Evolutionary conservation across 306 rosid genomes (phyloP).

Genomic region (Dalbergia cultrata): DNA sequence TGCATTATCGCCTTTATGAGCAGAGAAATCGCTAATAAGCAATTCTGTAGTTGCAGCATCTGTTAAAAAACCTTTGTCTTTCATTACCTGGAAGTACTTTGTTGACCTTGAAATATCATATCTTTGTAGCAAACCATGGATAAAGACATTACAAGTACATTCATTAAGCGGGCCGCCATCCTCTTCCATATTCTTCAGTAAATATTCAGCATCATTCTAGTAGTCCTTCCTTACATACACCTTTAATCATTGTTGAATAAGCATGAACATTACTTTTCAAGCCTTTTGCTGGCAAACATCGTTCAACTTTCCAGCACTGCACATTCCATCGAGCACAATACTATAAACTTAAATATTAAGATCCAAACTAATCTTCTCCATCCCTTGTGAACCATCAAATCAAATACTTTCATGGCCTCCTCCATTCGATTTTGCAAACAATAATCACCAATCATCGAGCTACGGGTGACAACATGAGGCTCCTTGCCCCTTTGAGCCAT

Average conservation of each 20-base stretch:
- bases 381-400: not conserved
- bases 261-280: conserved; percentile 41
- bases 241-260: conserved; percentile 49
- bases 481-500: no score
- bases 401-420: no score
- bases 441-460: no score
- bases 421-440: no score
- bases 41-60: conserved; percentile 45
- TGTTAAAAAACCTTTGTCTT: conserved; percentile 20
- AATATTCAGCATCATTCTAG: conserved; percentile 45
- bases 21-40: conserved; percentile 16
- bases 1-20: conserved; percentile 27
- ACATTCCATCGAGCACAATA: conserved; percentile 48
- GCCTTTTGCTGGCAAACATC: conserved; percentile 43
- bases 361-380: conserved; percentile 41
- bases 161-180: conserved; percentile 40
- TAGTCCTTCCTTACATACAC: conserved; percentile 47
- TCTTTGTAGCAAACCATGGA: conserved; percentile 48
- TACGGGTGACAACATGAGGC: no score
- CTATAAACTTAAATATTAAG: conserved; percentile 47
- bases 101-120: conserved; percentile 40
- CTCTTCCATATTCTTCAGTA: conserved; percentile 48
- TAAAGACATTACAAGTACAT: conserved; percentile 40
- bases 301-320: conserved; percentile 38
- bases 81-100: conserved; percentile 43